phyloP scores from a whole-genome alignment of 2,329 filamentous ascomycete species.

The Cordyceps cicadae region DNA sequence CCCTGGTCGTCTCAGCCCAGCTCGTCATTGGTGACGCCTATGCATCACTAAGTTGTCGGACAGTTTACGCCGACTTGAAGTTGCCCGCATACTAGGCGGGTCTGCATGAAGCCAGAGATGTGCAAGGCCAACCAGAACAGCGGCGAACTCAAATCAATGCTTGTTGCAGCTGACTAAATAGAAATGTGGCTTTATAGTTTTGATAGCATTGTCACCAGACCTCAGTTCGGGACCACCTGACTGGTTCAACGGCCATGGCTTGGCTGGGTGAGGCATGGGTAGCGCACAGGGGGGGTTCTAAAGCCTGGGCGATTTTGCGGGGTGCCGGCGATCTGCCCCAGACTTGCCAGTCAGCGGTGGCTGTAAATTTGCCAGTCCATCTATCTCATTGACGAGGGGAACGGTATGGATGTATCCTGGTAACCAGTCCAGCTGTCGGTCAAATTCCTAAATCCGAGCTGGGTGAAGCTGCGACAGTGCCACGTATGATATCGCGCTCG shows the following conservation, averaged over 20 bases:
- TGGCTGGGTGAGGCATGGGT: neutral
- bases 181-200: conserved; percentile 10
- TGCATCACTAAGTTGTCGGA: neutral
- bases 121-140: neutral
- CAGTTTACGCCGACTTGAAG: neutral
- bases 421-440: neutral
- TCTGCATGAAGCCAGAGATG: neutral
- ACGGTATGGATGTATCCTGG: neutral
- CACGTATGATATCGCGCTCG: neutral
- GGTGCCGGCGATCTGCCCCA: conserved; percentile 8
- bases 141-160: neutral
- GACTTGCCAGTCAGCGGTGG: neutral
- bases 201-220: conserved; percentile 9
- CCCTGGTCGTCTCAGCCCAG: neutral
- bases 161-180: neutral
- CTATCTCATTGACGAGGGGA: neutral
- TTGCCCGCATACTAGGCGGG: neutral
- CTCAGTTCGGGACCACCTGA: conserved; percentile 7
- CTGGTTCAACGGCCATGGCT: conserved; percentile 5
- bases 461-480: neutral
- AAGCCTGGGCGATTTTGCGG: conserved; percentile 6
- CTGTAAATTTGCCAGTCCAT: neutral
- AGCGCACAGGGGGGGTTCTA: neutral
- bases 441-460: neutral
- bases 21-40: neutral